These are phyloP conservation scores for Poa pratensis DNA, from an alignment of 176 grass and related monocot species.

Conservation along the genomic window DNA sequence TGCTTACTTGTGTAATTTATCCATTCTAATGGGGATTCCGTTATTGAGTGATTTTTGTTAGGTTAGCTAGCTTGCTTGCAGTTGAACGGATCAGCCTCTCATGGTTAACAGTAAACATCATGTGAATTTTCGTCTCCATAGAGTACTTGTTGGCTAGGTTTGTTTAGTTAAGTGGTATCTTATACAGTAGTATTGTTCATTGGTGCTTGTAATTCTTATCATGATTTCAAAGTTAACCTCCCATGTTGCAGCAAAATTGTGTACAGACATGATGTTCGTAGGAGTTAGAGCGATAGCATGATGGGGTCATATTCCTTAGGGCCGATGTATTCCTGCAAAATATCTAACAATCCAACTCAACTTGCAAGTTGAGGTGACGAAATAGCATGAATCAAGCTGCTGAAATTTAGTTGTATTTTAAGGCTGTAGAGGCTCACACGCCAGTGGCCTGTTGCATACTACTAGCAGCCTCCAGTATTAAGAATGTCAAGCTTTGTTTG, in stretches of 20 bases:
- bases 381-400: neutral
- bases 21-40: neutral
- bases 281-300: neutral
- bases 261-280: neutral
- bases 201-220: neutral
- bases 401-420: constrained; percentile 8
- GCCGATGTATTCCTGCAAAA: neutral
- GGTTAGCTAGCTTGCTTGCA: constrained; percentile 12
- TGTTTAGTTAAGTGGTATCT: neutral
- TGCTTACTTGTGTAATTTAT: neutral
- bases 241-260: neutral
- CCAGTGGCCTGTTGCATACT: constrained; percentile 7
- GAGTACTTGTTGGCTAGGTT: neutral
- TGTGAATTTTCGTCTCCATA: neutral
- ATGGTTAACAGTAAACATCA: neutral
- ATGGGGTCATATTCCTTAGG: neutral
- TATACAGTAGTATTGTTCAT: neutral
- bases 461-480: neutral
- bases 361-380: constrained; percentile 3
- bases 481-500: neutral
- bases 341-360: constrained; percentile 13
- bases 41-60: neutral
- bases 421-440: neutral
- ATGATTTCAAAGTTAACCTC: neutral
- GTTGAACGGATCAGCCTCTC: neutral